Conservation (phyloP, 495 filamentous ascomycete genomes). For the Trypethelium eluteriae region DNA sequence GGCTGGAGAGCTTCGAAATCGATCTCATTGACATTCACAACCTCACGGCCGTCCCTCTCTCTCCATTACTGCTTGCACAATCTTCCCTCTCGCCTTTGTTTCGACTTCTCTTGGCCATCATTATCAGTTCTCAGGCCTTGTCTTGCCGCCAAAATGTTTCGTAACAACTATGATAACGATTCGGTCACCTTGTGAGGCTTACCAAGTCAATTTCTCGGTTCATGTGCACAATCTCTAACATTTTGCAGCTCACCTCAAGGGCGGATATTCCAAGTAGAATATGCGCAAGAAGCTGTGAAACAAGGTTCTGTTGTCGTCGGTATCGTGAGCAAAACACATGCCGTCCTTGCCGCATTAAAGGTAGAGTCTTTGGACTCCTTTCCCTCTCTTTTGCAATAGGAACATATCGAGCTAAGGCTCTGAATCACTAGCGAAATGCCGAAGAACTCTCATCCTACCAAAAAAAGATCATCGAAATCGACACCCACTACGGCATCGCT, state of each 20-base stretch:
- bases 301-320: conserved; percentile 97
- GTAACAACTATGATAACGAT: conserved; percentile 99
- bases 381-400: conserved; percentile 2
- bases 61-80: background rate
- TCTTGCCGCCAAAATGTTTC: conserved; percentile 69
- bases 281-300: conserved; percentile 97
- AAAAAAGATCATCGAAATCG: conserved; percentile 95
- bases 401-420: conserved; percentile 20
- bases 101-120: conserved; percentile 14
- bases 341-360: conserved; percentile 92
- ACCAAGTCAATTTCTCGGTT: conserved; percentile 11
- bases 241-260: conserved; percentile 86
- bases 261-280: conserved; percentile 99
- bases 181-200: conserved; percentile 89
- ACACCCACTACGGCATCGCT: conserved; percentile 89
- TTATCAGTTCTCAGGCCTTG: background rate
- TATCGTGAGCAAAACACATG: conserved; percentile 94
- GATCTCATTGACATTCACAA: background rate
- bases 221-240: conserved; percentile 20
- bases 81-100: background rate
- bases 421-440: conserved; percentile 70
- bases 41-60: background rate
- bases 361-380: conserved; percentile 40
- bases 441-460: conserved; percentile 99
- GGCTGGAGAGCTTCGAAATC: conserved; percentile 8